Percentiles rank a stretch among this genome's conserved stretches.
phyloP scores from a whole-genome alignment of 371 early-diverging fungal species.

The Conidiobolus incongruus region DNA sequence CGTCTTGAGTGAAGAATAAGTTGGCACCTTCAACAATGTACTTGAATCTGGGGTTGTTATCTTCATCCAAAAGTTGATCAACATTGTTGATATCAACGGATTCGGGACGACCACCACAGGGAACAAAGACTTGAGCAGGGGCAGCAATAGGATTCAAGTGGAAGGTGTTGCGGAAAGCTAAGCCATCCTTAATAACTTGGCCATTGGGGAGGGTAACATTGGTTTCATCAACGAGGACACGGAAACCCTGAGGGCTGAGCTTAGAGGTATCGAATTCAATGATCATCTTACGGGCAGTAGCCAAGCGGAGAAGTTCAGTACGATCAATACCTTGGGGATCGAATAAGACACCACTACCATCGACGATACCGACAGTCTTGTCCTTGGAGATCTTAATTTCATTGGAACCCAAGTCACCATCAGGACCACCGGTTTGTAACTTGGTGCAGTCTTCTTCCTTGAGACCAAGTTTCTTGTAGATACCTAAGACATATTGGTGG shows the following conservation, averaged over 20 bases:
- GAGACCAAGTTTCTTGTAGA: slow-evolving; percentile 70
- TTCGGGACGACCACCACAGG: slow-evolving; percentile 96
- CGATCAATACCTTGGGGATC: slow-evolving; percentile 89
- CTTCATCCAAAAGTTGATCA: slow-evolving; percentile 36
- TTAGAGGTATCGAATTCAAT: slow-evolving; percentile 62
- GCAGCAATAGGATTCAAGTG: slow-evolving; percentile 57
- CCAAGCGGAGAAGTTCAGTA: slow-evolving; percentile 59
- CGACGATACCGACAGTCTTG: slow-evolving; percentile 84
- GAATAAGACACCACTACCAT: slow-evolving; percentile 88
- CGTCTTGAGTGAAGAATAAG: slow-evolving; percentile 95
- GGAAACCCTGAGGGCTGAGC: slow-evolving; percentile 68
- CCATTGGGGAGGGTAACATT: slow-evolving; percentile 76
- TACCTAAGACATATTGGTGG: slow-evolving; percentile 94
- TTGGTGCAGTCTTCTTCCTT: slow-evolving; percentile 61
- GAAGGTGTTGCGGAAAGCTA: slow-evolving; percentile 90
- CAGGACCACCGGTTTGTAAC: slow-evolving; percentile 95
- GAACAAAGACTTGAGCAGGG: slow-evolving; percentile 80
- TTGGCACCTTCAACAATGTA: slow-evolving; percentile 98
- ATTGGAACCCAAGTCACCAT: slow-evolving; percentile 94
- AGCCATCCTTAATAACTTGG: slow-evolving; percentile 63
- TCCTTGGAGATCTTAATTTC: slow-evolving; percentile 96
- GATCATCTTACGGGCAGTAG: slow-evolving; percentile 65
- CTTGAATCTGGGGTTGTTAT: slow-evolving; percentile 80
- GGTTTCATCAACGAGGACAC: slow-evolving; percentile 80
- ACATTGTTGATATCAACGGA: slow-evolving; percentile 89